A percentile compares a stretch with the other conserved stretches of the same genome.
Conservation (phyloP, 2,329 filamentous ascomycete genomes). For the Sclerotinia nivalis region DNA sequence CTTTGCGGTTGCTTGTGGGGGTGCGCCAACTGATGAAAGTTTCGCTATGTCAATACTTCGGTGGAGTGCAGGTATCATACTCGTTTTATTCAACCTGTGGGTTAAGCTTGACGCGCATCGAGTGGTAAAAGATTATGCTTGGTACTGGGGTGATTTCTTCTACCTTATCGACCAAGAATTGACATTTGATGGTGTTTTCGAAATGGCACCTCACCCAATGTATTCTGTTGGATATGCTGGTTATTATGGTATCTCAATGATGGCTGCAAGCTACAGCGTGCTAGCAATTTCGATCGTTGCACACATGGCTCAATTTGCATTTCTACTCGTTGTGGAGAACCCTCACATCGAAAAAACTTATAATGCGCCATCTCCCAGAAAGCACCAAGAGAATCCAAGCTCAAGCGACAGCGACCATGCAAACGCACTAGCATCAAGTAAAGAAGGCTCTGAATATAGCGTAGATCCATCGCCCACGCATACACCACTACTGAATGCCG, state of each 20-base stretch:
- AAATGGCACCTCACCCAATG: slow-evolving; percentile 98
- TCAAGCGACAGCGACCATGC: slow-evolving; percentile 41
- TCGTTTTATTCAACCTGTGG: slow-evolving; percentile 96
- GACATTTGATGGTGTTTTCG: slow-evolving; percentile 97
- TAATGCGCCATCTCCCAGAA: slow-evolving; percentile 78
- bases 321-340: slow-evolving; percentile 89
- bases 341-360: slow-evolving; percentile 98
- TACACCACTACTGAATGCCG: slow-evolving; percentile 42
- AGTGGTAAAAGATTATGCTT: slow-evolving; percentile 98
- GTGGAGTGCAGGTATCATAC: slow-evolving; percentile 74
- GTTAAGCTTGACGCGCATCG: slow-evolving; percentile 97
- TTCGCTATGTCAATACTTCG: slow-evolving; percentile 67
- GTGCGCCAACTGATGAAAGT: slow-evolving; percentile 72
- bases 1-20: slow-evolving; percentile 86
- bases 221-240: slow-evolving; percentile 97
- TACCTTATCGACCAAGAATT: slow-evolving; percentile 97
- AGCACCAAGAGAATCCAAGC: slow-evolving; percentile 44
- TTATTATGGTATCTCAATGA: slow-evolving; percentile 97
- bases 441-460: slow-evolving; percentile 40
- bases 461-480: slow-evolving; percentile 22
- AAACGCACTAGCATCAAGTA: slow-evolving; percentile 41
- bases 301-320: slow-evolving; percentile 91
- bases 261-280: slow-evolving; percentile 97
- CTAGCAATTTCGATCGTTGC: slow-evolving; percentile 95
- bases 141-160: slow-evolving; percentile 99